Percentiles rank a stretch among this genome's conserved stretches.
phyloP scores from a whole-genome alignment of 1,284 basidiomycete genomes.

The Cryptococcus depauperatus region DNA sequence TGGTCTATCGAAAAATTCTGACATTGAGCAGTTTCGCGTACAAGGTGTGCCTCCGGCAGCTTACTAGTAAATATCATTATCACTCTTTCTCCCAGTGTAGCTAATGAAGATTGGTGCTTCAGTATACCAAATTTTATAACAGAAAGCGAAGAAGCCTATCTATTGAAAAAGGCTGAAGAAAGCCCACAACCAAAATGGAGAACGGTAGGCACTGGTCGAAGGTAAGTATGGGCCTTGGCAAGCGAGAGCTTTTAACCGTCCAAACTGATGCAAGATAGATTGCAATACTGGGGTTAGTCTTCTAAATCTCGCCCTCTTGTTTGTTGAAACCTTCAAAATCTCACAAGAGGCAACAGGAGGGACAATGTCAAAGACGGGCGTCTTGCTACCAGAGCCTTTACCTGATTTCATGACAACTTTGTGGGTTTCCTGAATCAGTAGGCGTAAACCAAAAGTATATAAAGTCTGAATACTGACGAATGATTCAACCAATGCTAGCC shows the following conservation, averaged over 20 bases:
- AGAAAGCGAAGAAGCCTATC: conserved; percentile 65
- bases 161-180: conserved; percentile 68
- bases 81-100: neutral
- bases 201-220: conserved; percentile 60
- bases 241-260: no score
- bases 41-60: conserved; percentile 25
- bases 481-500: conserved; percentile 49
- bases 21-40: conserved; percentile 18
- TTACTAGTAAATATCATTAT: conserved; percentile 23
- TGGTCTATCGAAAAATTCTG: no score
- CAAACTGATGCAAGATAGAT: no score
- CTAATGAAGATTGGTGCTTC: conserved; percentile 2
- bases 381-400: conserved; percentile 37
- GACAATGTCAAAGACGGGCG: conserved; percentile 36
- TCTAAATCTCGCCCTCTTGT: neutral
- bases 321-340: no score
- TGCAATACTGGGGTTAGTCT: conserved; percentile 66
- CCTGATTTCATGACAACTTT: conserved; percentile 34
- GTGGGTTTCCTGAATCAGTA: conserved; percentile 25
- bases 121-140: conserved; percentile 78
- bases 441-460: neutral
- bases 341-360: no score
- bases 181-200: conserved; percentile 79
- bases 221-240: conserved; percentile 50
- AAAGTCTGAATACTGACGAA: conserved; percentile 1